Percentiles rank a stretch among this genome's conserved stretches.
phyloP scores from a whole-genome alignment of 768 basidiomycete genomes.

The Mycena vulgaris region DNA sequence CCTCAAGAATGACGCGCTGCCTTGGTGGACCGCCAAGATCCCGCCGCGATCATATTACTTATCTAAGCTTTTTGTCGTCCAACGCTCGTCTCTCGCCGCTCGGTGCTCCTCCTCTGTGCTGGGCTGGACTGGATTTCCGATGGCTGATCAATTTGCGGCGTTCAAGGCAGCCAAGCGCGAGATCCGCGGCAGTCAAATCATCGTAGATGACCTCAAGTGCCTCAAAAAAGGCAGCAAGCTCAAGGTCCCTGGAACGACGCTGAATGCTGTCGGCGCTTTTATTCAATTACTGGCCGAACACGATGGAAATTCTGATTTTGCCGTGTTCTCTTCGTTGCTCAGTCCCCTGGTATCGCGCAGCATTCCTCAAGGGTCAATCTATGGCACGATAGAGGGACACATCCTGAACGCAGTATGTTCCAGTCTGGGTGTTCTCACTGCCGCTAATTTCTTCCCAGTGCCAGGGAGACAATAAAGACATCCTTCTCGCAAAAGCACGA shows the following conservation, averaged over 20 bases:
- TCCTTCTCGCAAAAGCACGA: conserved; percentile 17
- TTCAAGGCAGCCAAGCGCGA: background rate
- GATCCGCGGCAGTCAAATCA: conserved; percentile 6
- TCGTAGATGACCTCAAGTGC: background rate
- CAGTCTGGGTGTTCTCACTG: background rate
- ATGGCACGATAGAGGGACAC: conserved; percentile 14
- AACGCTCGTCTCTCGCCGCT: no score
- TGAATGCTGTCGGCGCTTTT: conserved; percentile 22
- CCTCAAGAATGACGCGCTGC: no score
- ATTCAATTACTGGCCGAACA: conserved; percentile 7
- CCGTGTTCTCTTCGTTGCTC: conserved; percentile 25
- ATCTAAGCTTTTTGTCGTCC: no score
- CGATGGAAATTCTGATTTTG: conserved; percentile 17
- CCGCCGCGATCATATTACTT: no score
- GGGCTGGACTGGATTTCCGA: no score
- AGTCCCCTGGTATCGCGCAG: conserved; percentile 13
- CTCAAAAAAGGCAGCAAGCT: conserved; percentile 6
- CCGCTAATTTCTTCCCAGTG: background rate
- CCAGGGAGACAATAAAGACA: background rate
- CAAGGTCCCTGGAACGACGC: conserved; percentile 9
- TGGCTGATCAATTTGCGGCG: background rate
- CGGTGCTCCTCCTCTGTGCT: no score
- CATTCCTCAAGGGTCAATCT: background rate
- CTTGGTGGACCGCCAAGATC: no score
- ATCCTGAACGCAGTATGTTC: conserved; percentile 10